These are phyloP conservation scores for Coniella vitis DNA, from an alignment of 2,329 filamentous ascomycete species.

Conservation along the genomic window DNA sequence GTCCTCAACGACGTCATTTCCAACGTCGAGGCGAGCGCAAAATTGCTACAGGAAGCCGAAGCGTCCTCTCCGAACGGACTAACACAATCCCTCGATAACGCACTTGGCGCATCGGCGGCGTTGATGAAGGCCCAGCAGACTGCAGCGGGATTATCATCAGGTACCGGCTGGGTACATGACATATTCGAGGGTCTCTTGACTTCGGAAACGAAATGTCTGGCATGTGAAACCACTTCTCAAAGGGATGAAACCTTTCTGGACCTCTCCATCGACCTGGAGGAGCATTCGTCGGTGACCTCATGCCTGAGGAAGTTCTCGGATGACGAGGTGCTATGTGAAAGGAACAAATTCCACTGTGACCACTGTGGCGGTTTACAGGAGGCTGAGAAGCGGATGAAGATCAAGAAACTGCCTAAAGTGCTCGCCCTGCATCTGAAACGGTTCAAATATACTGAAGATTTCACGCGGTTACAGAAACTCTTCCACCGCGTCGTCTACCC, in stretches of 20 bases:
- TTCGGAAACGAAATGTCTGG: constrained; percentile 93
- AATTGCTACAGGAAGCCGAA: constrained; percentile 49
- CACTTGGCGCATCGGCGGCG: constrained; percentile 30
- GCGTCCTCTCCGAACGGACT: constrained; percentile 36
- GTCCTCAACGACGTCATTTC: constrained; percentile 94
- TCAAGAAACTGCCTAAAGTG: constrained; percentile 88
- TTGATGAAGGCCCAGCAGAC: constrained; percentile 22
- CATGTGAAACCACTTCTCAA: constrained; percentile 92
- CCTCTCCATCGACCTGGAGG: constrained; percentile 88
- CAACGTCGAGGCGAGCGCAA: constrained; percentile 84
- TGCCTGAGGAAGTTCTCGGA: constrained; percentile 94
- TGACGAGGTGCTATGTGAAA: constrained; percentile 96
- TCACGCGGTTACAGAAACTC: constrained; percentile 87
- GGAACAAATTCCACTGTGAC: constrained; percentile 98
- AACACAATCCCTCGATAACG: constrained; percentile 43
- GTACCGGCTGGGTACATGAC: constrained; percentile 88
- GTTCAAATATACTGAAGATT: constrained; percentile 97
- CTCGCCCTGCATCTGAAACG: constrained; percentile 89
- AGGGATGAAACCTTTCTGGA: constrained; percentile 94
- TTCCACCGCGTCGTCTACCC: constrained; percentile 97
- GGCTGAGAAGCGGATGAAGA: constrained; percentile 98
- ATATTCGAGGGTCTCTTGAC: constrained; percentile 92
- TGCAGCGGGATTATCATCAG: constrained; percentile 47
- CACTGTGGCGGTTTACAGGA: constrained; percentile 94
- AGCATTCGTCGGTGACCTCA: constrained; percentile 93